Evolutionary conservation across 768 basidiomycete genomes (phyloP), one percentile per base, ranked within the genome.

Genomic region (Porpolomopsis calyptriformis): DNA sequence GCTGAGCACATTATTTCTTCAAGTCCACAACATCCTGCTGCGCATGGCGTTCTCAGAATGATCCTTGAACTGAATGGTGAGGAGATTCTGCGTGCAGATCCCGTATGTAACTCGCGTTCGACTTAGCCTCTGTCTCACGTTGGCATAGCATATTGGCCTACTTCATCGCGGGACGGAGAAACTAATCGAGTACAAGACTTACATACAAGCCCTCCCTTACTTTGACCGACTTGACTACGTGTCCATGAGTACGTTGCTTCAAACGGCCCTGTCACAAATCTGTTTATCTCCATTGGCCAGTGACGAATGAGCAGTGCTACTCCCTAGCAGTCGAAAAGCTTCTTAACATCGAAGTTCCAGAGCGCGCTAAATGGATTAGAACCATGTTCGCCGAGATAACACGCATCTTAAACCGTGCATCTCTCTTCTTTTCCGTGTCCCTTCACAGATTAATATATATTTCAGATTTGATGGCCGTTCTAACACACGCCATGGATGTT

Each of bases 221-320:
- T 99, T 99, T 60, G 96, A 99, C 63, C 90, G 96, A 56, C 74
- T 98, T 49, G 96, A 99, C 71, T 99, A 99, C 56, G 94, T 98
- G 45, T 97, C 94, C 40, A 98, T 97, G 96, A 99, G 91, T 93
- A 57, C 37, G 88, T 68, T 31, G n/a, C 41, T 7, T 43, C 10
- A 1, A 26, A 11, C 9, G 14, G 29, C 27, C 41, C 34, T 46
- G 11, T 4, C 10, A 25, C 38, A 35, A 34, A 44, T 31, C 41
- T 41, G 16, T 12, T 54, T 24, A 57, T 34, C 45, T 39, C 11
- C 11, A 40, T 6, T 29, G 19, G 31, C 4, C 55, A 96, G 91
- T 99, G 96, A 98, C 96, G 25, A 99, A 98, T 63, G 96, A 99
- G 62, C 77, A 94, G 11, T 94, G 88, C 61, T 99, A 96, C 68